A percentile compares a stretch with the other conserved stretches of the same genome.
phyloP scores from a whole-genome alignment of 2,329 filamentous ascomycete genomes.

The Amylocarpus encephaloides region DNA sequence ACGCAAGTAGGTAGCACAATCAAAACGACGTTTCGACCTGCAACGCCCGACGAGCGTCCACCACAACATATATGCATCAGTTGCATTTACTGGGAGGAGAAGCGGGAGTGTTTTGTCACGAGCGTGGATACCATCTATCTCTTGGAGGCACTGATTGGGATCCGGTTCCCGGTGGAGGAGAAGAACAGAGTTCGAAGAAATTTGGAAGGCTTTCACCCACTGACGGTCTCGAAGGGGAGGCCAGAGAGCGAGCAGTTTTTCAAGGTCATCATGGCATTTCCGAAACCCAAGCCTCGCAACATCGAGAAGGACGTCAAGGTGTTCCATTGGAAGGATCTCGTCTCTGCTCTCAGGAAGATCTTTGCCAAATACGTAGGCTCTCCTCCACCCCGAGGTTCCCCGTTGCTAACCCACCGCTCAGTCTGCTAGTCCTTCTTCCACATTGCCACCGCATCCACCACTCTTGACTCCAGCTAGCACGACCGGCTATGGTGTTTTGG shows the following conservation, averaged over 20 bases:
- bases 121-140: slow-evolving; percentile 95
- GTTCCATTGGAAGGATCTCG: slow-evolving; percentile 90
- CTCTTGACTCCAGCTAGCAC: slow-evolving; percentile 31
- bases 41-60: slow-evolving; percentile 71
- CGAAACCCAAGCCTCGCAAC: slow-evolving; percentile 88
- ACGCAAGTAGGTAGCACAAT: slow-evolving; percentile 77
- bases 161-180: slow-evolving; percentile 89
- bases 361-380: slow-evolving; percentile 75
- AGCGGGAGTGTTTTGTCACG: slow-evolving; percentile 84
- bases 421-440: slow-evolving; percentile 32
- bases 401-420: slow-evolving; percentile 16
- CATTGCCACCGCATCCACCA: slow-evolving; percentile 24
- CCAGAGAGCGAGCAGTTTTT: slow-evolving; percentile 93
- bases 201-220: slow-evolving; percentile 84
- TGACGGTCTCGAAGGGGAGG: slow-evolving; percentile 91
- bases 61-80: slow-evolving; percentile 89
- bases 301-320: slow-evolving; percentile 99
- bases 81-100: slow-evolving; percentile 96
- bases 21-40: slow-evolving; percentile 70
- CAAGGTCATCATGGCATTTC: slow-evolving; percentile 98
- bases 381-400: neutral
- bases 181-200: slow-evolving; percentile 98
- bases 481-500: slow-evolving; percentile 28
- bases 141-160: slow-evolving; percentile 82
- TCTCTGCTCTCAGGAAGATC: slow-evolving; percentile 89